These are phyloP conservation scores for Saturnispora gosingensis DNA, from an alignment of 805 yeast genomes.

Conservation along the genomic window DNA sequence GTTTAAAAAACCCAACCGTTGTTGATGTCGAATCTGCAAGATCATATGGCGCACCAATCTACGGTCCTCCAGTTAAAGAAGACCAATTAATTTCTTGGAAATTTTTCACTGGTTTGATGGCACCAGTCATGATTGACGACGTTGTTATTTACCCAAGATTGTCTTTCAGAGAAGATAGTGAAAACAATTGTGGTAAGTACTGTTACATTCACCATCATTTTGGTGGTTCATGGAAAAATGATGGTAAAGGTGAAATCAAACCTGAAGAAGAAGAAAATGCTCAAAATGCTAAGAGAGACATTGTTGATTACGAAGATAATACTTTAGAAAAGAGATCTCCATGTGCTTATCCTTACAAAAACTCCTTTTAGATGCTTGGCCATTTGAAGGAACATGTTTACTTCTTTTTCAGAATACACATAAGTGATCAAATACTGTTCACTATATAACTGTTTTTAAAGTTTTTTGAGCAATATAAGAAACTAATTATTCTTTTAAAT, in stretches of 20 bases:
- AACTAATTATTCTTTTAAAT: background rate
- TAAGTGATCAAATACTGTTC: background rate
- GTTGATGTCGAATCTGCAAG: constrained; percentile 27
- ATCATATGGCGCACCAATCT: constrained; percentile 22
- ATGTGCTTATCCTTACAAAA: constrained; percentile 5
- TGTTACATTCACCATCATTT: constrained; percentile 28
- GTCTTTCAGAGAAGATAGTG: constrained; percentile 28
- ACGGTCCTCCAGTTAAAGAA: constrained; percentile 25
- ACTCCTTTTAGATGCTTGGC: background rate
- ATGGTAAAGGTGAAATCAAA: constrained; percentile 30
- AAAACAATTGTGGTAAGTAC: constrained; percentile 28
- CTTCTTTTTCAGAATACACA: background rate
- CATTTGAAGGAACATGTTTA: background rate
- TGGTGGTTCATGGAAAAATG: constrained; percentile 31
- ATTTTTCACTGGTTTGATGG: constrained; percentile 27
- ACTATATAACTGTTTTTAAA: background rate
- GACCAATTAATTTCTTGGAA: constrained; percentile 26
- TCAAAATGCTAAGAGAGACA: constrained; percentile 11
- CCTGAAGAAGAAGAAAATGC: constrained; percentile 23
- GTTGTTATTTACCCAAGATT: constrained; percentile 28
- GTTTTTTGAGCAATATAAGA: background rate
- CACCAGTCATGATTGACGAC: constrained; percentile 29
- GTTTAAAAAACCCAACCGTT: constrained; percentile 26
- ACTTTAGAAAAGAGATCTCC: constrained; percentile 11
- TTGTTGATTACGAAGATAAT: constrained; percentile 1